Conservation (phyloP, 129 eudicot species). For the Tagetes erecta region DNA sequence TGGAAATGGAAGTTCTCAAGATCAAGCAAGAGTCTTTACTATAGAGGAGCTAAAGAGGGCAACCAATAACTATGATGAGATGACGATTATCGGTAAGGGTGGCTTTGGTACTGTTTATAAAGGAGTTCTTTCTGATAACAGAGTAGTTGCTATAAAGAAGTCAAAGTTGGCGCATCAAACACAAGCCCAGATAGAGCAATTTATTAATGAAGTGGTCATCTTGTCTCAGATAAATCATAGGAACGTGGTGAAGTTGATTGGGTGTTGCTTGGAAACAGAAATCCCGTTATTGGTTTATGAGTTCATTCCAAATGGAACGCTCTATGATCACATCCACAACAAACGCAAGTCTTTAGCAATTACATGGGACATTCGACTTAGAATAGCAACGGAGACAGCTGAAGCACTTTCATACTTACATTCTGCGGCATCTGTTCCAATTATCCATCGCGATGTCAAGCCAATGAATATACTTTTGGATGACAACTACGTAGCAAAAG, state of each 20-base stretch:
- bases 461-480: conserved; percentile 50
- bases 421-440: conserved; percentile 45
- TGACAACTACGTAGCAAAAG: conserved; percentile 45
- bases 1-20: conserved; percentile 8
- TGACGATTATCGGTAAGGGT: conserved; percentile 48
- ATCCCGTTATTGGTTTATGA: conserved; percentile 37
- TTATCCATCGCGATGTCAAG: conserved; percentile 51
- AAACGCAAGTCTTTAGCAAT: conserved; percentile 8
- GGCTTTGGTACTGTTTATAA: conserved; percentile 53
- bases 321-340: conserved; percentile 37
- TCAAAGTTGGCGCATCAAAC: conserved; percentile 28
- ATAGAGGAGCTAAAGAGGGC: conserved; percentile 43
- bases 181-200: conserved; percentile 41
- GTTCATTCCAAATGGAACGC: conserved; percentile 49
- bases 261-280: conserved; percentile 41
- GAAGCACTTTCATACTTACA: conserved; percentile 48
- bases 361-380: conserved; percentile 31
- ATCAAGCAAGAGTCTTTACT: conserved; percentile 37
- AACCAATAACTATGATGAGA: conserved; percentile 49
- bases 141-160: conserved; percentile 46
- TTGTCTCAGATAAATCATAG: conserved; percentile 45
- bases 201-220: conserved; percentile 48
- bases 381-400: conserved; percentile 44
- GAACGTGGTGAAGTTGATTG: conserved; percentile 40
- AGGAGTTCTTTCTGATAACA: conserved; percentile 42